phyloP scores from a whole-genome alignment of 1,139 yeast species.

The Yamadazyma mexicana region DNA sequence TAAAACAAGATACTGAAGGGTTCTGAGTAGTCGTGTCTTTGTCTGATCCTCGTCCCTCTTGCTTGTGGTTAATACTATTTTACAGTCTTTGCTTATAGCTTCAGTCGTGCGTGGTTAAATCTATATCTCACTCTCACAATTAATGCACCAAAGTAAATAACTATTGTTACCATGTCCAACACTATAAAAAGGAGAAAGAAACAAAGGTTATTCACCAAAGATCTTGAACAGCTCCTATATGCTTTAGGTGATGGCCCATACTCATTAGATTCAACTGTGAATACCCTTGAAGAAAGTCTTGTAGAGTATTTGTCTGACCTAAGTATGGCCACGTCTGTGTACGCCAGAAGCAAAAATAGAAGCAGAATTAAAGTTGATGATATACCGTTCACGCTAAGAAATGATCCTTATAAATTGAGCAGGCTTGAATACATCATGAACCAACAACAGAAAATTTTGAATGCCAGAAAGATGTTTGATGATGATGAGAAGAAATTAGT shows the following conservation, averaged over 20 bases:
- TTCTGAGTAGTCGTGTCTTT: too few species aligned
- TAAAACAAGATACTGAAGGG: too few species aligned
- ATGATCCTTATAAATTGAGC: slow-evolving; percentile 81
- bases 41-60: too few species aligned
- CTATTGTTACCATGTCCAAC: slow-evolving; percentile 8
- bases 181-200: slow-evolving; percentile 26
- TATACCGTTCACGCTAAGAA: slow-evolving; percentile 78
- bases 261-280: slow-evolving; percentile 75
- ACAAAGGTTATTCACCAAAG: slow-evolving; percentile 55
- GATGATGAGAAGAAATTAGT: slow-evolving; percentile 36
- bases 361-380: slow-evolving; percentile 84
- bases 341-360: slow-evolving; percentile 46
- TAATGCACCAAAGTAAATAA: too few species aligned
- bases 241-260: slow-evolving; percentile 86
- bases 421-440: slow-evolving; percentile 78
- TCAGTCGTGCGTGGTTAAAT: background rate
- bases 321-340: slow-evolving; percentile 22
- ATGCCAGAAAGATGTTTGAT: slow-evolving; percentile 82
- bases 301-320: slow-evolving; percentile 74
- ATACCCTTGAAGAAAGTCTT: slow-evolving; percentile 80
- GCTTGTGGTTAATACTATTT: too few species aligned
- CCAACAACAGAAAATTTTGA: slow-evolving; percentile 71
- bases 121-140: background rate
- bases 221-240: slow-evolving; percentile 71
- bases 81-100: too few species aligned